Conservation (phyloP, 2,329 filamentous ascomycete genomes). For the Anisogramma anomala region DNA sequence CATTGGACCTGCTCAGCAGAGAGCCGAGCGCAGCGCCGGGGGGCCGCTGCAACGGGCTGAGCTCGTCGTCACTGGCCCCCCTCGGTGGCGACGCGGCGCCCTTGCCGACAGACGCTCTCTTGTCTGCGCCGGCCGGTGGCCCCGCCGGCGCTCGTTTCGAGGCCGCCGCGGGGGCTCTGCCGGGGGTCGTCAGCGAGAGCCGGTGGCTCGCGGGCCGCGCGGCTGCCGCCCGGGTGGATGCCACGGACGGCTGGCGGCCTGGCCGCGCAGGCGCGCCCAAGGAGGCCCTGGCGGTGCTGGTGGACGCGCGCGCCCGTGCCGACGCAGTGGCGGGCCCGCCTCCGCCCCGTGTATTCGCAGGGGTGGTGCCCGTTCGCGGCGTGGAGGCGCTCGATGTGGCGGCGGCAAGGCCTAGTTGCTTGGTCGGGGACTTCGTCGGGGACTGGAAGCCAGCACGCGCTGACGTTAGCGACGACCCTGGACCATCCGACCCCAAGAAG, state of each 20-base stretch:
- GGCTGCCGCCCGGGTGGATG: slow-evolving; percentile 26
- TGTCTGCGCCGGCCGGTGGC: slow-evolving; percentile 30
- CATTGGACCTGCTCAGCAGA: slow-evolving; percentile 40
- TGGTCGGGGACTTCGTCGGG: slow-evolving; percentile 69
- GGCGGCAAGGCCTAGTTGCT: slow-evolving; percentile 50
- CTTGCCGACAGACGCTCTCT: slow-evolving; percentile 25
- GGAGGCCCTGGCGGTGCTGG: slow-evolving; percentile 41
- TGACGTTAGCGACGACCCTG: background rate
- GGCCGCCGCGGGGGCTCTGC: slow-evolving; percentile 27
- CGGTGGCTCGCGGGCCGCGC: slow-evolving; percentile 30
- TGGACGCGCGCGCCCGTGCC: slow-evolving; percentile 38
- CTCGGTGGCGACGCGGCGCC: slow-evolving; percentile 29
- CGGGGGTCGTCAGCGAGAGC: slow-evolving; percentile 27
- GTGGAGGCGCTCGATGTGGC: slow-evolving; percentile 42
- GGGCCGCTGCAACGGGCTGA: slow-evolving; percentile 31
- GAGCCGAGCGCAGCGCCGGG: slow-evolving; percentile 40
- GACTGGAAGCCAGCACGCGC: slow-evolving; percentile 36
- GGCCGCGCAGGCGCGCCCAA: slow-evolving; percentile 54
- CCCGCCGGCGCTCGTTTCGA: slow-evolving; percentile 20
- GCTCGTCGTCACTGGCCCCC: slow-evolving; percentile 39
- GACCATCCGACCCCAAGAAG: background rate
- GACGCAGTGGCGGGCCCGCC: slow-evolving; percentile 29
- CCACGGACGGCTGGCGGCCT: slow-evolving; percentile 33
- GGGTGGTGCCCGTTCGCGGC: slow-evolving; percentile 56
- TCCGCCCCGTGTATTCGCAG: slow-evolving; percentile 41